Evolutionary conservation across 202 grass and related monocot species (phyloP).

Genomic region (Digitaria exilis): DNA sequence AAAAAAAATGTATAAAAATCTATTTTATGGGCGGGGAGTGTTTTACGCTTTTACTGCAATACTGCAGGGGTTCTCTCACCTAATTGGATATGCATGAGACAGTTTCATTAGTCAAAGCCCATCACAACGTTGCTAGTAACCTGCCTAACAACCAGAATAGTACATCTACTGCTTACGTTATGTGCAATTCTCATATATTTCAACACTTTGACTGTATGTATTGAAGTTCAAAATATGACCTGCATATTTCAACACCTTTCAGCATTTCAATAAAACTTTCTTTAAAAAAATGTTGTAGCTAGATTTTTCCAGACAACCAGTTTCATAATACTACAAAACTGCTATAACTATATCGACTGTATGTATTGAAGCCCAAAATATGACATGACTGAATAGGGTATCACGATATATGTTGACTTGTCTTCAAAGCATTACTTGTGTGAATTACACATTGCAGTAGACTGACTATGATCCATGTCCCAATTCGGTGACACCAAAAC

Average conservation of each 20-base stretch:
- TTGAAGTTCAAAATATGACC: too few relatives aligned
- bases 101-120: neutral
- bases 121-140: neutral
- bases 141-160: neutral
- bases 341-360: neutral
- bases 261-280: neutral
- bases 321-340: neutral
- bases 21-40: neutral
- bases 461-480: neutral
- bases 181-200: neutral
- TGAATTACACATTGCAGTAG: neutral
- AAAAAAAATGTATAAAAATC: neutral
- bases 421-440: neutral
- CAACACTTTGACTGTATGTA: too few relatives aligned
- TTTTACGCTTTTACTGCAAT: neutral
- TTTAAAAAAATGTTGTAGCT: neutral
- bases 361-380: neutral
- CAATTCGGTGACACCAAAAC: conserved; percentile 3
- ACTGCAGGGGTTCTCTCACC: neutral
- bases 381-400: neutral
- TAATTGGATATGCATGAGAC: neutral
- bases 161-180: neutral
- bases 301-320: neutral
- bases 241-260: too few relatives aligned
- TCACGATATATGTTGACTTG: neutral